Percentiles rank a stretch among this genome's conserved stretches.
Evolutionary conservation across 176 grass and related monocot genomes (phyloP).

Genomic region (Ensete glaucum): DNA sequence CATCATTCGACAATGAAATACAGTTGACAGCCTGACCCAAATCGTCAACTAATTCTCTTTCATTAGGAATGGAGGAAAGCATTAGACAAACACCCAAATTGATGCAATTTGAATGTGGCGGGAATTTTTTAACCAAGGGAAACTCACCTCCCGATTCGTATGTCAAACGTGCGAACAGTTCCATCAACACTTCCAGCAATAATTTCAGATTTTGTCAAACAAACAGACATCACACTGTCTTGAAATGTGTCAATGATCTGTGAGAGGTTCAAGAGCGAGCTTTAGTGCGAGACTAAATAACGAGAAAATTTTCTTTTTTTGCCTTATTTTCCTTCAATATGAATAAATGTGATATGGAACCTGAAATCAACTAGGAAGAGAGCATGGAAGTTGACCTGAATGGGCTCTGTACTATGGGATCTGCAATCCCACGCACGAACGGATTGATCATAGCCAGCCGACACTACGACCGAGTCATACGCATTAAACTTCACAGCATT

Average conservation of each 20-base stretch:
- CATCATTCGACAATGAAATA: slow-evolving; percentile 86
- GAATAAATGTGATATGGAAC: background rate
- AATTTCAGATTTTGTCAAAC: slow-evolving; percentile 80
- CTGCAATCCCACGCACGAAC: slow-evolving; percentile 87
- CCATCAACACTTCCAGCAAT: slow-evolving; percentile 96
- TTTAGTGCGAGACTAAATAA: background rate
- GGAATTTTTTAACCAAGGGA: background rate
- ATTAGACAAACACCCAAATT: slow-evolving; percentile 19
- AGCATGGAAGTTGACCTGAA: slow-evolving; percentile 52
- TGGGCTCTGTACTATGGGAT: slow-evolving; percentile 81
- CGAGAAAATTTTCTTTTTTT: background rate
- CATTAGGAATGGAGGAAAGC: slow-evolving; percentile 18
- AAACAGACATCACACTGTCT: slow-evolving; percentile 94
- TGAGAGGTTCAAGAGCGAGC: slow-evolving; percentile 25
- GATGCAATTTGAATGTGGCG: background rate
- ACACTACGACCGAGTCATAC: slow-evolving; percentile 65
- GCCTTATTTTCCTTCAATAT: background rate
- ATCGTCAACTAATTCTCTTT: slow-evolving; percentile 77
- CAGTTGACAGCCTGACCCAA: slow-evolving; percentile 80
- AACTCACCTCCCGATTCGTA: slow-evolving; percentile 85
- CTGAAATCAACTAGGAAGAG: background rate
- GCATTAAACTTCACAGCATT: slow-evolving; percentile 97
- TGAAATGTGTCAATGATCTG: slow-evolving; percentile 94
- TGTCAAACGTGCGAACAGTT: slow-evolving; percentile 82
- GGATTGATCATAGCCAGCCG: slow-evolving; percentile 77